Base-by-base conservation (phyloP, 129 eudicot genomes). In the Smallanthus sonchifolius region DNA sequence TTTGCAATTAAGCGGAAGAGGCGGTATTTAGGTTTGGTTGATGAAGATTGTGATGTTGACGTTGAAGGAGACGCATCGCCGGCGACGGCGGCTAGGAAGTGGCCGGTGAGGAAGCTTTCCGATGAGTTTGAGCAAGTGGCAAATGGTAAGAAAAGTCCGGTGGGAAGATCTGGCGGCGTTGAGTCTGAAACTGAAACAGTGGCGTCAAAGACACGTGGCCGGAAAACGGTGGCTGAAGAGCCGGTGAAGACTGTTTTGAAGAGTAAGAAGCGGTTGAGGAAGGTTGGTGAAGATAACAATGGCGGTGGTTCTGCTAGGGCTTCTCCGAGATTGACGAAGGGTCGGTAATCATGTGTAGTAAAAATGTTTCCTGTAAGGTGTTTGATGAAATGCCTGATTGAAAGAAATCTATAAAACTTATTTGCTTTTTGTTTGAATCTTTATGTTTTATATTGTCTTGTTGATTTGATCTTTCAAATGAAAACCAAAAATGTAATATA, bases 61-160 rank as follows among this genome's bases (percentile, higher is more conserved):
- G 82, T 24, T 4, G 86, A 84, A 2, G 85, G 32, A 6, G 36
- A 40, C n/a, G n/a, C n/a, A 19, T 5, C 1, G 44, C 38, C 16
- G 2, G 10, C 39, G 40, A 34, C 47, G 1, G 74, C 57, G 9
- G 82, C 48, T 34, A 60, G 82, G 62, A 84, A 74, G 85, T 74
- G 75, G 72, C 74, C 87, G 59, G 89, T 70, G 74, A 90, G 95
- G 83, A 93, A 87, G 77, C 72, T 90, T 54, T 75, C 82, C 1
- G 96, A 87, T 77, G 98, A 93, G 44, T 93, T 93, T 7, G 96
- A 93, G 24, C 60, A 56, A 4, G 97, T 90, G 69, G 96, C 87
- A 0, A 55, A 34, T 36, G 4, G 20, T 2, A 47, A 45, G 37
- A 44, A 11, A 13, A 78, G 77, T 63, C 84, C 83, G 56, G 72